These are phyloP conservation scores for Suhomyces chickasaworum DNA, from an alignment of 1,139 yeast genomes.

Conservation along the genomic window DNA sequence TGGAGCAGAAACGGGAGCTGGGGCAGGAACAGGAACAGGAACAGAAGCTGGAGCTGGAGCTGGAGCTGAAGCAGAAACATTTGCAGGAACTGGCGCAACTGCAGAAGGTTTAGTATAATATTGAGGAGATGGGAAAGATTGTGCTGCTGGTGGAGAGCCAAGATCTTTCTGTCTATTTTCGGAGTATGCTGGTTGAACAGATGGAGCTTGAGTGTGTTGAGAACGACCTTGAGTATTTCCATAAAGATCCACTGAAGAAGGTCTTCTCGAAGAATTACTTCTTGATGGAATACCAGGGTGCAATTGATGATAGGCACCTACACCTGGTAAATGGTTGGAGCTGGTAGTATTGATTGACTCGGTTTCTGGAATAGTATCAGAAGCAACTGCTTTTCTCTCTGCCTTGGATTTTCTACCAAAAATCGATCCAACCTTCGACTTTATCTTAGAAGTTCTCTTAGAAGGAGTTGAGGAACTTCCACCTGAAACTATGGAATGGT, in stretches of 20 bases:
- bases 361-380: constrained; percentile 37
- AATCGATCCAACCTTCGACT: constrained; percentile 83
- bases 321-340: constrained; percentile 15
- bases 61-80: too few species aligned
- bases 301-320: constrained; percentile 8
- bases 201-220: not conserved
- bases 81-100: too few species aligned
- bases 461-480: constrained; percentile 2
- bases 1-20: not conserved
- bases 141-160: constrained; percentile 4
- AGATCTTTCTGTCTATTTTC: constrained; percentile 6
- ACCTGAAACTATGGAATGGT: constrained; percentile 17
- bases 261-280: constrained; percentile 16
- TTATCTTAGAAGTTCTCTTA: constrained; percentile 47
- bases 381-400: constrained; percentile 12
- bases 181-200: constrained; percentile 4
- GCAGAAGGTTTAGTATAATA: constrained; percentile 17
- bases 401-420: constrained; percentile 62
- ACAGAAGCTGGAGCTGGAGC: not conserved
- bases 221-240: constrained; percentile 1
- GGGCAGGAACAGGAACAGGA: not conserved
- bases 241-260: constrained; percentile 5
- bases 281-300: constrained; percentile 14
- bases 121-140: constrained; percentile 15
- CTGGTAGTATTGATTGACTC: constrained; percentile 30